Evolutionary conservation across 805 yeast genomes (phyloP).

Genomic region (Hanseniaspora valbyensis): DNA sequence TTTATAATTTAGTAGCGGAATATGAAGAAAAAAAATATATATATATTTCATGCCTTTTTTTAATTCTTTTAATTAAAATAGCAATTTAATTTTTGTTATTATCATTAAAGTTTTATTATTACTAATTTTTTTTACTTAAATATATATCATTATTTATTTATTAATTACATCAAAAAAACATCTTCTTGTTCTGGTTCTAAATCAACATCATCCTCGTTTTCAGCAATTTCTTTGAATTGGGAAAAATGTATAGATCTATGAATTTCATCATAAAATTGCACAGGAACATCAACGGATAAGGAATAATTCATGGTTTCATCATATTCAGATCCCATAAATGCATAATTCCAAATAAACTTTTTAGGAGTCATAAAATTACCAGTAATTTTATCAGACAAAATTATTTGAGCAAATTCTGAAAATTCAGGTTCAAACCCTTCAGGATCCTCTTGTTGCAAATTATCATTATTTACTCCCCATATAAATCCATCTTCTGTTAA

Average conservation of each 20-base stretch:
- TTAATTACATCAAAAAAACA: constrained; percentile 32
- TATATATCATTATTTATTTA: constrained; percentile 35
- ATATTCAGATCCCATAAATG: constrained; percentile 82
- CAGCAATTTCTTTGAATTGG: constrained; percentile 57
- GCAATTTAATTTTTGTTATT: no score
- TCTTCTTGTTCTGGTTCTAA: constrained; percentile 57
- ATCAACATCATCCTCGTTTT: constrained; percentile 31
- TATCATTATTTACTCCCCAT: constrained; percentile 67
- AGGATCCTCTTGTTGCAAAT: constrained; percentile 44
- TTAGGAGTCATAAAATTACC: constrained; percentile 85
- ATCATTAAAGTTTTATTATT: no score
- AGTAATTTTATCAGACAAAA: constrained; percentile 59
- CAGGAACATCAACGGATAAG: constrained; percentile 66
- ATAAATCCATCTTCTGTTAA: constrained; percentile 52
- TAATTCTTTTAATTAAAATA: no score
- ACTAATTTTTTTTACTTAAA: not conserved
- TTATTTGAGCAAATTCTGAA: constrained; percentile 52
- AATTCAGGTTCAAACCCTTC: constrained; percentile 55
- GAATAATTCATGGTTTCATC: constrained; percentile 47
- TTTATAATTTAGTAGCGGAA: not conserved
- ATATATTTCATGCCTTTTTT: no score
- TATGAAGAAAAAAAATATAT: not conserved
- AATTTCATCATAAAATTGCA: constrained; percentile 68
- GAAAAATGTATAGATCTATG: constrained; percentile 86
- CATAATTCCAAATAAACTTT: constrained; percentile 77